phyloP scores from a whole-genome alignment of 2,329 filamentous ascomycete genomes.

The Raffaelea ambrosiae region DNA sequence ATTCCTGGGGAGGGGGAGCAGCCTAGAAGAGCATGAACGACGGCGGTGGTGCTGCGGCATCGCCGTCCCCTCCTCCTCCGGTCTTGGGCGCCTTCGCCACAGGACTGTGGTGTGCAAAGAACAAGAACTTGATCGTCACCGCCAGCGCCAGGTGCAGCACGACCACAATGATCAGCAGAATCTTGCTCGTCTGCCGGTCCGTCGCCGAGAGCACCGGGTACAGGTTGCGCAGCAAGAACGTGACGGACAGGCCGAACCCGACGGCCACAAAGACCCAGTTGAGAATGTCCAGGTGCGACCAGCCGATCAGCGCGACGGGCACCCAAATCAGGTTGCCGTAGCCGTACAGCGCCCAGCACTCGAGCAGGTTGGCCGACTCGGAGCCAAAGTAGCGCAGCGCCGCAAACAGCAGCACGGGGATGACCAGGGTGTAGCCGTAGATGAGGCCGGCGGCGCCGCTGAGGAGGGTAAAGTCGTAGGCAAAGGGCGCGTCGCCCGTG shows the following conservation, averaged over 20 bases:
- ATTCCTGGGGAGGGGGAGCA: no score
- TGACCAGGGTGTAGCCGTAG: constrained; percentile 87
- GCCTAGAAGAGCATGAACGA: not conserved
- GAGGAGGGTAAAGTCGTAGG: constrained; percentile 83
- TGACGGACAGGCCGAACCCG: constrained; percentile 73
- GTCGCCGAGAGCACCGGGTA: constrained; percentile 90
- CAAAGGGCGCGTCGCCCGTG: constrained; percentile 62
- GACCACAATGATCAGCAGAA: constrained; percentile 75
- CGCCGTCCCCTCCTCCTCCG: constrained; percentile 1
- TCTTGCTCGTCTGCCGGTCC: constrained; percentile 84
- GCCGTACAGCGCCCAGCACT: constrained; percentile 92
- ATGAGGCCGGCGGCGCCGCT: constrained; percentile 86
- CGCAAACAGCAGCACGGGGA: constrained; percentile 79
- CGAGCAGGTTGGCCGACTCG: constrained; percentile 84
- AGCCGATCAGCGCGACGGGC: constrained; percentile 82
- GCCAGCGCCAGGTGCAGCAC: constrained; percentile 81
- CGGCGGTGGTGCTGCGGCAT: not conserved
- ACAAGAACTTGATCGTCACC: constrained; percentile 90
- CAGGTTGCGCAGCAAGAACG: constrained; percentile 77
- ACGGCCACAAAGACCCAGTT: constrained; percentile 92
- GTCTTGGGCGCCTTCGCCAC: constrained; percentile 7
- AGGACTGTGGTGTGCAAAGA: constrained; percentile 78
- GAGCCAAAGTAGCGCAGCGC: constrained; percentile 92
- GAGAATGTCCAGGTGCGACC: constrained; percentile 75
- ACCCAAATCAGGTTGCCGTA: constrained; percentile 98